Conservation (phyloP, 2,329 filamentous ascomycete species). For the Elsinoe arachidis region DNA sequence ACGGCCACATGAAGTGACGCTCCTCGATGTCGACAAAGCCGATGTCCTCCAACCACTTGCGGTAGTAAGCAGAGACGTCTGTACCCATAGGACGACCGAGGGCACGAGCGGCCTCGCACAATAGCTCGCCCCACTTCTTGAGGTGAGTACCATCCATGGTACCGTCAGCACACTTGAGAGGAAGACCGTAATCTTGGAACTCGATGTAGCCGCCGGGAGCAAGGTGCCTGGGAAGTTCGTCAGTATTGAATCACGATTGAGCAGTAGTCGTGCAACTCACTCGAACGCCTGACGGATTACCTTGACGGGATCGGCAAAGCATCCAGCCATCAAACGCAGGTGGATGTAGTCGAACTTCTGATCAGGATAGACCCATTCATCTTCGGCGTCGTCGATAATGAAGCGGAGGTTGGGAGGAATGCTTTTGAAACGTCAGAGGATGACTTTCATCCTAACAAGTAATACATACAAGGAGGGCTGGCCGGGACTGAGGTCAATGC, state of each 20-base stretch:
- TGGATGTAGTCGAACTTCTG: constrained; percentile 50
- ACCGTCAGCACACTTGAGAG: constrained; percentile 31
- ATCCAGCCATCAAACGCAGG: constrained; percentile 42
- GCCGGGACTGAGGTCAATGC: constrained; percentile 42
- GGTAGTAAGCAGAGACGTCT: constrained; percentile 32
- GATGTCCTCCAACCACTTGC: constrained; percentile 30
- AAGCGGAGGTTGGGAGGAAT: constrained; percentile 55
- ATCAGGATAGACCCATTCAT: constrained; percentile 46
- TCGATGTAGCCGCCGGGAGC: constrained; percentile 45
- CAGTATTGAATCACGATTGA: not conserved
- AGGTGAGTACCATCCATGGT: constrained; percentile 28
- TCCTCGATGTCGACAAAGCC: constrained; percentile 39
- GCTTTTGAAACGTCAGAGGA: constrained; percentile 22
- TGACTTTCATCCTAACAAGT: not conserved
- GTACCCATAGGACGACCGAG: constrained; percentile 35
- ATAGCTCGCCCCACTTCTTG: constrained; percentile 27
- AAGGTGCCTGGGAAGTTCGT: constrained; percentile 29
- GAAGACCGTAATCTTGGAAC: constrained; percentile 40
- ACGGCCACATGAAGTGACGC: constrained; percentile 34
- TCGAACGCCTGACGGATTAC: constrained; percentile 43
- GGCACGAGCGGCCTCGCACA: constrained; percentile 31
- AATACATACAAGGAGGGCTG: constrained; percentile 35
- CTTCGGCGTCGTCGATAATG: constrained; percentile 54
- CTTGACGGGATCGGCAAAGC: constrained; percentile 45
- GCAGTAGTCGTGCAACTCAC: constrained; percentile 20